These are phyloP conservation scores for Amanita jacksonii DNA, from an alignment of 768 basidiomycete genomes.

Conservation along the genomic window DNA sequence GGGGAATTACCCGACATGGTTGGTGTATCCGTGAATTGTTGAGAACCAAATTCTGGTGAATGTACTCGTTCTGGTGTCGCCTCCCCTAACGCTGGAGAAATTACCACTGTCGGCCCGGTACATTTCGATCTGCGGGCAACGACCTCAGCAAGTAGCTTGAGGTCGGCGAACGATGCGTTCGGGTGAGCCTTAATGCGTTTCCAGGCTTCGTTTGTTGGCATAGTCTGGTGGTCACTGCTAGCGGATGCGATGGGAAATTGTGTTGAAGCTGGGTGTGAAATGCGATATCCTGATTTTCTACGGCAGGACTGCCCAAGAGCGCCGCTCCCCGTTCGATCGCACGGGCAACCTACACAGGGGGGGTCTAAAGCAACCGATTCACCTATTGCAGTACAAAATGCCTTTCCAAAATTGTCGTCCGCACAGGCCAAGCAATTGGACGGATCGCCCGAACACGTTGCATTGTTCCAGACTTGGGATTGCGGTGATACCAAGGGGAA, in stretches of 20 bases:
- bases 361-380: conserved; percentile 44
- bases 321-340: conserved; percentile 13
- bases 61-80: conserved; percentile 36
- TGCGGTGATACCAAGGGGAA: conserved; percentile 38
- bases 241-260: conserved; percentile 13
- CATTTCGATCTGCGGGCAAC: conserved; percentile 78
- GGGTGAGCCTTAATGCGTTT: conserved; percentile 80
- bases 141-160: conserved; percentile 79
- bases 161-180: conserved; percentile 77
- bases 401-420: conserved; percentile 79
- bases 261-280: conserved; percentile 14
- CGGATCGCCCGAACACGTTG: conserved; percentile 76
- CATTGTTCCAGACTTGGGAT: background rate
- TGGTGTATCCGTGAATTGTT: background rate
- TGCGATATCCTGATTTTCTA: conserved; percentile 15
- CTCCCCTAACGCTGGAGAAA: conserved; percentile 42
- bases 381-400: conserved; percentile 74
- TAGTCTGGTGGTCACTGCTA: conserved; percentile 34
- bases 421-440: conserved; percentile 79
- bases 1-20: no score
- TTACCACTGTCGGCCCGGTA: conserved; percentile 55
- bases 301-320: conserved; percentile 13
- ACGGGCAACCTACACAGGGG: conserved; percentile 50
- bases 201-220: conserved; percentile 81
- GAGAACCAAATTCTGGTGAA: conserved; percentile 18